These are phyloP conservation scores for Penicillium pancosmium DNA, from an alignment of 495 filamentous ascomycete species.

Conservation along the genomic window DNA sequence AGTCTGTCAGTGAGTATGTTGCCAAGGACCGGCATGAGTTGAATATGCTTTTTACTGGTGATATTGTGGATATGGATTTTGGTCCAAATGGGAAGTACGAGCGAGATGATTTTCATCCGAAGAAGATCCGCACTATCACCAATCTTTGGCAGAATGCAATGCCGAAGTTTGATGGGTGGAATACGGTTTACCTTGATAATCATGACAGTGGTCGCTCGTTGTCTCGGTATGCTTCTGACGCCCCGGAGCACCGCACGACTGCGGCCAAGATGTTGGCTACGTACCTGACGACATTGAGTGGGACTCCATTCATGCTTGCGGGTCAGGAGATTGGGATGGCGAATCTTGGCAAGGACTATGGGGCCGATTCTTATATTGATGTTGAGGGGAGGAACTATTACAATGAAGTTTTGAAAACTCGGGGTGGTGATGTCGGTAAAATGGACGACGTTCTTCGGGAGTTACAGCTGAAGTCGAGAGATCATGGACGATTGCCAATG, in stretches of 20 bases:
- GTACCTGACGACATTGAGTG: conserved; percentile 53
- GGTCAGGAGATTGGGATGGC: conserved; percentile 71
- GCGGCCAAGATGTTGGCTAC: conserved; percentile 59
- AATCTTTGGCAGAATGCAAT: conserved; percentile 32
- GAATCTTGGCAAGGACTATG: conserved; percentile 60
- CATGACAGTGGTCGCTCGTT: conserved; percentile 61
- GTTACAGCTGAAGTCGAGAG: conserved; percentile 48
- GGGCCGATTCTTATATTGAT: conserved; percentile 60
- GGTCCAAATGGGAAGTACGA: conserved; percentile 34
- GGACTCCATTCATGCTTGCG: conserved; percentile 66
- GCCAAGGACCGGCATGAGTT: conserved; percentile 43
- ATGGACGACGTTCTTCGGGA: conserved; percentile 47
- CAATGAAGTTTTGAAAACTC: conserved; percentile 29
- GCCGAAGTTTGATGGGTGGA: conserved; percentile 48
- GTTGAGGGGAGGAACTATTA: conserved; percentile 61
- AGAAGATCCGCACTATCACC: conserved; percentile 30
- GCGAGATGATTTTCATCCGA: conserved; percentile 30
- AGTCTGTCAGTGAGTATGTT: conserved; percentile 50
- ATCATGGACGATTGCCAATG: conserved; percentile 51
- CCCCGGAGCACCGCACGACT: conserved; percentile 36
- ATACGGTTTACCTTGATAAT: conserved; percentile 53
- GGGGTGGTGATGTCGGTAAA: conserved; percentile 28
- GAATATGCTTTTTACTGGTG: conserved; percentile 51
- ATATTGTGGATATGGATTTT: conserved; percentile 46
- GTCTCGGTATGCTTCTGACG: conserved; percentile 51